phyloP scores from a whole-genome alignment of 2,329 filamentous ascomycete genomes.

The Stenocarpella maydis region DNA sequence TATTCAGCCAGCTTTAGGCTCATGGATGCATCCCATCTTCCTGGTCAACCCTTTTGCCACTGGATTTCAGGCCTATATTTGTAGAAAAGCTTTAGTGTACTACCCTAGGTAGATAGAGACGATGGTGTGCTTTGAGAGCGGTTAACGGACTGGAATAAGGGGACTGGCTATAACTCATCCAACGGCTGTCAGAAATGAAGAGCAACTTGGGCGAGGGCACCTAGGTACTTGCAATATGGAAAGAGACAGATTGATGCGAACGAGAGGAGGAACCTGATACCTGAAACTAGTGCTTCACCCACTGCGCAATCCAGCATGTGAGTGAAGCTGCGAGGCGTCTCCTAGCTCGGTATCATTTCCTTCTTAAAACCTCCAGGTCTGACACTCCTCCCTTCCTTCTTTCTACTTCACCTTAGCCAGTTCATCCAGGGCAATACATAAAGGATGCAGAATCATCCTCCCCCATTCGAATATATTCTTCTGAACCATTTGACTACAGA shows the following conservation, averaged over 20 bases:
- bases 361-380: background rate
- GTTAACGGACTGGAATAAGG: background rate
- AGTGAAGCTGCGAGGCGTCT: background rate
- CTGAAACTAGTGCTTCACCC: no score
- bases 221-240: background rate
- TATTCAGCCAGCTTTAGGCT: background rate
- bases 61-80: background rate
- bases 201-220: background rate
- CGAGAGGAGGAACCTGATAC: background rate
- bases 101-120: background rate
- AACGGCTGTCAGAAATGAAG: background rate
- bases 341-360: background rate
- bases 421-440: background rate
- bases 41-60: background rate
- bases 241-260: background rate
- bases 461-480: no score
- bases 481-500: background rate
- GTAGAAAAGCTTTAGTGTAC: background rate
- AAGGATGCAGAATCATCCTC: no score
- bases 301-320: no score
- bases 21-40: background rate
- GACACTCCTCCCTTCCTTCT: background rate
- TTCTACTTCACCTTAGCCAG: background rate
- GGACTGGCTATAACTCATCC: background rate
- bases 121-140: no score